Base-by-base conservation (phyloP, 305 asterid species). In the Withania somnifera region DNA sequence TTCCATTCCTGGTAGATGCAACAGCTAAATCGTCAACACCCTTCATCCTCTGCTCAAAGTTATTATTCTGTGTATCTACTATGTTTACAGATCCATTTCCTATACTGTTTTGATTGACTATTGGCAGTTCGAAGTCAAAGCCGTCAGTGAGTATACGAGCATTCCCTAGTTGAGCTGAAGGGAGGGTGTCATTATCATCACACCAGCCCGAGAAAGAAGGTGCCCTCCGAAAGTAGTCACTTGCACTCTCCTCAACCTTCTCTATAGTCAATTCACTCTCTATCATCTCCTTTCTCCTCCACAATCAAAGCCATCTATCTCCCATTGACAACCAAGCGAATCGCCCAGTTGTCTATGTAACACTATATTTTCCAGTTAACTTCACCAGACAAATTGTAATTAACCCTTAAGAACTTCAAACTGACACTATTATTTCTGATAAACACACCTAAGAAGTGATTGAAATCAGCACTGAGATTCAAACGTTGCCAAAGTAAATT, bases 121-220 rank as follows among this genome's bases (percentile, higher is more conserved):
- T 76, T 66, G 87, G 86, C 88, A 87, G 84, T 85, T 88, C 85
- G 83, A 93, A 93, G 87, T 84, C 88, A 82, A 90, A 91, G 26
- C 90, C 92, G 10, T 83, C 90, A 54, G 52, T 86, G 54, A 71
- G 85, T 32, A 82, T 83, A 19, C 53, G 85, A 79, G 56, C 88
- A 81, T 78, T 73, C 63, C 57, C 90, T 82, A 85, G 82, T 67
- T 67, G 83, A 86, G 81, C 68, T 19, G 87, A 82, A 84, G 47
- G 87, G 30, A 68, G 85, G 82, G 84, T 56, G 77, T 91, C 94
- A 85, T 89, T 87, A 84, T 90, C 94, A 81, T 90, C 96, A 81
- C 57, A 84, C 98, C 96, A 94, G 60, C 95, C 96, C 26, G 94
- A 89, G 90, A 92, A 91, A 1, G 94, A 93, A 82, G 93, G 90